phyloP scores from a whole-genome alignment of 1,139 yeast genomes.

The Geotrichum phurueaensis region DNA sequence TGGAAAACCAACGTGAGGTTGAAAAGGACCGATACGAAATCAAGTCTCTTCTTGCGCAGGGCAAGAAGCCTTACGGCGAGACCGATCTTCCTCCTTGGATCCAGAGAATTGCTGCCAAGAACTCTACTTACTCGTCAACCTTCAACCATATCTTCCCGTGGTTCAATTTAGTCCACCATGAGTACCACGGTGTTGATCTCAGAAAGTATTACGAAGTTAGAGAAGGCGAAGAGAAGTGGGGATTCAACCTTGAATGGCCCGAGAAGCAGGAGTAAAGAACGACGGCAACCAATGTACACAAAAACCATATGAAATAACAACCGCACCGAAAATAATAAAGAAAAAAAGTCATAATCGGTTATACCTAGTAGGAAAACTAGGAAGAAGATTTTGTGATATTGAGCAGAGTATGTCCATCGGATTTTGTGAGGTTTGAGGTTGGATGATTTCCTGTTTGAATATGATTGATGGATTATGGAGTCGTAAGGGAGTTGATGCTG shows the following conservation, averaged over 20 bases:
- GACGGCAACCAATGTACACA: background rate
- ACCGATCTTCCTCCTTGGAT: slow-evolving; percentile 60
- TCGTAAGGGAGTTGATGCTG: background rate
- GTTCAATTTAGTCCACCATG: slow-evolving; percentile 79
- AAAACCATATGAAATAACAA: background rate
- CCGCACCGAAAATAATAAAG: background rate
- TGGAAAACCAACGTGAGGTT: slow-evolving; percentile 70
- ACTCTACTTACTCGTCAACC: slow-evolving; percentile 68
- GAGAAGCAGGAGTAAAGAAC: slow-evolving; percentile 15
- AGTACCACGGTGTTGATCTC: slow-evolving; percentile 75
- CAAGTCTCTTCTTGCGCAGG: slow-evolving; percentile 60
- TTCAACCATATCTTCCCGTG: slow-evolving; percentile 64
- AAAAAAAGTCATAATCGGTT: background rate
- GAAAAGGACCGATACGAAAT: slow-evolving; percentile 67
- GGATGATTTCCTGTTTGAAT: background rate
- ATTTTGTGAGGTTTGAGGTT: background rate
- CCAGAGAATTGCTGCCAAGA: slow-evolving; percentile 72
- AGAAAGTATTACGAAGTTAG: slow-evolving; percentile 64
- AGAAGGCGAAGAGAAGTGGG: slow-evolving; percentile 42
- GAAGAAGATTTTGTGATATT: background rate
- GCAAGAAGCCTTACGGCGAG: slow-evolving; percentile 56
- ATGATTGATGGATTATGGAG: background rate
- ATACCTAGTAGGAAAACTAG: background rate
- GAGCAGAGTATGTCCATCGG: background rate
- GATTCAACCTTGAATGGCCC: slow-evolving; percentile 32